These are phyloP conservation scores for Saksenaea vasiformis DNA, from an alignment of 371 early-diverging fungal genomes.

Conservation along the genomic window DNA sequence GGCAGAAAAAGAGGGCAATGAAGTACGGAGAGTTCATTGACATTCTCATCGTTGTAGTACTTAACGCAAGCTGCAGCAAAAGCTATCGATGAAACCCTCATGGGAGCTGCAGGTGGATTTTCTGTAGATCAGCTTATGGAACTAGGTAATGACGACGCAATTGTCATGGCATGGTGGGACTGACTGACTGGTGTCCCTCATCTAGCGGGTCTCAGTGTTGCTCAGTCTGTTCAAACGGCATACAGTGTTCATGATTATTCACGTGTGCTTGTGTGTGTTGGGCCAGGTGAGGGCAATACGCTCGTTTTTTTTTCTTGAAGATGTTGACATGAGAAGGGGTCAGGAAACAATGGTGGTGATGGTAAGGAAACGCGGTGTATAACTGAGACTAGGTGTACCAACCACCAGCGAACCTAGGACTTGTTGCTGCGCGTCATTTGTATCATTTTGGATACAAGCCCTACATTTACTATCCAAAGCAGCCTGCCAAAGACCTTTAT, in stretches of 20 bases:
- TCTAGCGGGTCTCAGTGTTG: constrained; percentile 86
- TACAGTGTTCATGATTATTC: constrained; percentile 54
- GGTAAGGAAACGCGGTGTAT: constrained; percentile 44
- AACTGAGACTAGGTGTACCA: neutral
- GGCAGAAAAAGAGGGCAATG: neutral
- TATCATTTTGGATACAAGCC: constrained; percentile 85
- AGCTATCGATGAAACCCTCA: constrained; percentile 82
- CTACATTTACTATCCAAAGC: constrained; percentile 79
- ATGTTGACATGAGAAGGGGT: constrained; percentile 12
- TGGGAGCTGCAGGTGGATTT: constrained; percentile 82
- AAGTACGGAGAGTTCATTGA: neutral
- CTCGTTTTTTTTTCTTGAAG: neutral
- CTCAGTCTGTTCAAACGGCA: constrained; percentile 79
- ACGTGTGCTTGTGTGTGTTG: constrained; percentile 74
- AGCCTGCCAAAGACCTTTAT: constrained; percentile 66
- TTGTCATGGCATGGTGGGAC: neutral
- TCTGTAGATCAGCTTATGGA: constrained; percentile 90
- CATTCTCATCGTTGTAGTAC: constrained; percentile 49
- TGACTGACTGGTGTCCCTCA: neutral
- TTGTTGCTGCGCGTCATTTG: constrained; percentile 92
- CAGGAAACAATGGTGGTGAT: constrained; percentile 94
- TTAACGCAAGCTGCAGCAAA: constrained; percentile 79
- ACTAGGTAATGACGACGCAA: constrained; percentile 43
- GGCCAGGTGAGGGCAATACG: constrained; percentile 61
- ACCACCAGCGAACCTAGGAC: constrained; percentile 34